Conservation (phyloP, 306 rosid genomes). For the Herpetospermum pedunculosum region DNA sequence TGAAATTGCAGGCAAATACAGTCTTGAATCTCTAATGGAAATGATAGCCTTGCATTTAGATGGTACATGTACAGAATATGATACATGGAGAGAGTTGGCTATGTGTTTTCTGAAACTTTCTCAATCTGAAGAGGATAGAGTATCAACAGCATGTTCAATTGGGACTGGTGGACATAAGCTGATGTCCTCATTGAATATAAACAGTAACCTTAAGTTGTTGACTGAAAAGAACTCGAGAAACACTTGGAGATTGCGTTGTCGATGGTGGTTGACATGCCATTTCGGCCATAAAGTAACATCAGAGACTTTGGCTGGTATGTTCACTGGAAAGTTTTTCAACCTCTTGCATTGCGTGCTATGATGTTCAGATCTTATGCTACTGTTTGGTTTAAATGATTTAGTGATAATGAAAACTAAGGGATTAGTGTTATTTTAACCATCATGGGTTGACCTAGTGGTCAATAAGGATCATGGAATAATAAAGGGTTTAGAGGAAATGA, state of each 20-base stretch:
- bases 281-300: conserved; percentile 34
- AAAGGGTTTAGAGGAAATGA: too few relatives aligned
- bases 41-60: conserved; percentile 72
- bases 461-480: too few relatives aligned
- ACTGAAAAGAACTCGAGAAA: conserved; percentile 31
- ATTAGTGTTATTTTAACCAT: not conserved
- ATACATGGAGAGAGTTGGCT: conserved; percentile 53
- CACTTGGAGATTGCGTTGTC: conserved; percentile 60
- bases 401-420: not conserved
- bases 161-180: conserved; percentile 11
- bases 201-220: conserved; percentile 39
- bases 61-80: conserved; percentile 42
- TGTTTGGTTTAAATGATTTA: not conserved
- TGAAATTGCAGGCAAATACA: conserved; percentile 48
- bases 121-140: conserved; percentile 38
- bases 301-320: conserved; percentile 47
- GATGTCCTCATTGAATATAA: conserved; percentile 10
- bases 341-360: not conserved
- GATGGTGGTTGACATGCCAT: conserved; percentile 66
- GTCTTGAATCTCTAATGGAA: conserved; percentile 46
- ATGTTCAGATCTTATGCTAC: not conserved
- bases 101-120: conserved; percentile 47
- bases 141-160: conserved; percentile 26
- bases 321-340: not conserved
- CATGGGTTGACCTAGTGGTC: too few relatives aligned